Evolutionary conservation across 2,329 filamentous ascomycete species (phyloP).

Genomic region (Monosporascus ibericus): DNA sequence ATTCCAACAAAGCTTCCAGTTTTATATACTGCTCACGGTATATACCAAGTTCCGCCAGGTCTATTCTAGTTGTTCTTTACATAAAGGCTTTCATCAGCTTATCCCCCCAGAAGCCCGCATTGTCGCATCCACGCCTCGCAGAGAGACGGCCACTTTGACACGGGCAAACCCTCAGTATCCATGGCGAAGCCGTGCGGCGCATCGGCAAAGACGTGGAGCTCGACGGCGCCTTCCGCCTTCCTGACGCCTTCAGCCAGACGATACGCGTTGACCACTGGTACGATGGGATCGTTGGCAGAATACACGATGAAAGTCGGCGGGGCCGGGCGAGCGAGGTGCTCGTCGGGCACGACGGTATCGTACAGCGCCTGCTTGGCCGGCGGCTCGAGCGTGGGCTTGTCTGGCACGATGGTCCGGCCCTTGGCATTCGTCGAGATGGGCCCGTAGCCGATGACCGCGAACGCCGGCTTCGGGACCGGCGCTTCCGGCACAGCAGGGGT

Average conservation of each 20-base stretch:
- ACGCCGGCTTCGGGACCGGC: conserved; percentile 7
- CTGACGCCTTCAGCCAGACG: conserved; percentile 10
- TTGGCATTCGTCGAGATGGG: conserved; percentile 17
- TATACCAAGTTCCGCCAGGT: no score
- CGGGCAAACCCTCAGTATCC: conserved; percentile 12
- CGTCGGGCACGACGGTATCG: conserved; percentile 13
- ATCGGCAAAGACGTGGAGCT: conserved; percentile 15
- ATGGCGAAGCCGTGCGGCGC: conserved; percentile 15
- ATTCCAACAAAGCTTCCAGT: no score
- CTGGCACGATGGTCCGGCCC: conserved; percentile 11
- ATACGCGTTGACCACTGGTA: conserved; percentile 16
- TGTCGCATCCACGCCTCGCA: conserved; percentile 14
- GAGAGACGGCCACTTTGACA: conserved; percentile 10
- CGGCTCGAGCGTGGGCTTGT: conserved; percentile 14
- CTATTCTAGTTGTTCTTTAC: background rate
- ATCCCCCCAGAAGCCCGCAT: background rate
- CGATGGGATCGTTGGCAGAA: conserved; percentile 11
- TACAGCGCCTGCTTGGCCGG: conserved; percentile 17
- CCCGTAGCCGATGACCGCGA: conserved; percentile 16
- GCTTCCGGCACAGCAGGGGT: background rate
- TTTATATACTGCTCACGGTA: no score
- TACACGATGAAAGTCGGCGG: conserved; percentile 16
- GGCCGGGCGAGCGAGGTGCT: conserved; percentile 9
- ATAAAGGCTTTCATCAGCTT: background rate
- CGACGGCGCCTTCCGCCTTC: conserved; percentile 8